A percentile compares a stretch with the other conserved stretches of the same genome.
Evolutionary conservation across 2,329 filamentous ascomycete genomes (phyloP).

Genomic region (Thermochaetoides dissita): DNA sequence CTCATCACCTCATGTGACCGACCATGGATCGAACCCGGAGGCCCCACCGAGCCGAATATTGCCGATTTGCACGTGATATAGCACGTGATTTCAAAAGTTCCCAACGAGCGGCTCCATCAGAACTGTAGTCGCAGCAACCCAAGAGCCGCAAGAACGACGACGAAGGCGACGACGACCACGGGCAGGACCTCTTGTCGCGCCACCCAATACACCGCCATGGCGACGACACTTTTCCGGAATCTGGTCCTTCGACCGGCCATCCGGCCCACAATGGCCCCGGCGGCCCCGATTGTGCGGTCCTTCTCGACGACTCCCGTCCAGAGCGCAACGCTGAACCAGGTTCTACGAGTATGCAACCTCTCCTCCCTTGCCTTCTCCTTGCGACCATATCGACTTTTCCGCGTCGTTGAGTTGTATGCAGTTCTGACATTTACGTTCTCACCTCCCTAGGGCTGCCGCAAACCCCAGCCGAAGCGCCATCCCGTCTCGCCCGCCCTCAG

Average conservation of each 20-base stretch:
- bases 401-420: too few relatives aligned
- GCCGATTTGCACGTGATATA: conserved; percentile 10
- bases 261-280: conserved; percentile 3
- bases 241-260: conserved; percentile 17
- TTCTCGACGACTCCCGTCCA: conserved; percentile 31
- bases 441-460: conserved; percentile 51
- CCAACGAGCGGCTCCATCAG: not conserved
- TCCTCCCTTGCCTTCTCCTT: not conserved
- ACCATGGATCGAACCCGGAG: not conserved
- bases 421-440: too few relatives aligned
- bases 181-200: not conserved
- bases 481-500: conserved; percentile 74
- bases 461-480: conserved; percentile 67
- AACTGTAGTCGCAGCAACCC: conserved; percentile 1
- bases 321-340: conserved; percentile 58
- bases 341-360: conserved; percentile 36
- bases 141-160: conserved; percentile 1
- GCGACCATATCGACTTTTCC: not conserved
- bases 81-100: conserved; percentile 11
- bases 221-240: conserved; percentile 23
- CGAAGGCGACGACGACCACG: conserved; percentile 2
- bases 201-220: conserved; percentile 16
- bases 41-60: conserved; percentile 14
- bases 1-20: conserved; percentile 9
- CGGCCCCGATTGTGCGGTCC: conserved; percentile 18